These are phyloP conservation scores for Prunus persica DNA, from an alignment of 306 rosid species.

Conservation along the genomic window DNA sequence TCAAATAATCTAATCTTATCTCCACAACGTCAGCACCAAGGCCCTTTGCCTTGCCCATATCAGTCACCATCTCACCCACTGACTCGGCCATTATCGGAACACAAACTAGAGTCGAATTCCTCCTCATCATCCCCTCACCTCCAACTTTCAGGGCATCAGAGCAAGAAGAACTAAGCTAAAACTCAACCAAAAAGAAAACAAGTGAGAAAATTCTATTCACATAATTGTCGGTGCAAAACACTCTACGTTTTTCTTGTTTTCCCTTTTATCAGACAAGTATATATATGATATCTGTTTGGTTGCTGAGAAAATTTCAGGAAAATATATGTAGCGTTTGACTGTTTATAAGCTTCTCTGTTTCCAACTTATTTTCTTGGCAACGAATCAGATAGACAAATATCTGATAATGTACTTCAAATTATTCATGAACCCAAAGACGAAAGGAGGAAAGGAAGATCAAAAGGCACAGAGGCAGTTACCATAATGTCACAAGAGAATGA, in stretches of 20 bases:
- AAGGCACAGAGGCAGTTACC: too few relatives aligned
- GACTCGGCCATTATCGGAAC: conserved; percentile 62
- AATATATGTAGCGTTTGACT: not conserved
- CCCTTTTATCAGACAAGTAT: too few relatives aligned
- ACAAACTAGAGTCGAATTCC: conserved; percentile 50
- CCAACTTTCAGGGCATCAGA: conserved; percentile 22
- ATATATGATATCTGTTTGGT: not conserved
- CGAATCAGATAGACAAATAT: not conserved
- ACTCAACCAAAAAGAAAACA: not conserved
- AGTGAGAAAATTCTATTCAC: not conserved
- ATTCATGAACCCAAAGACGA: too few relatives aligned
- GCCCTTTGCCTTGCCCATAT: conserved; percentile 40
- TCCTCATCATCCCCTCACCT: conserved; percentile 22
- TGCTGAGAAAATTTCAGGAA: not conserved
- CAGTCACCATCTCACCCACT: conserved; percentile 39
- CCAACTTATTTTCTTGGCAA: not conserved
- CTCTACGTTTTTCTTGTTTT: too few relatives aligned
- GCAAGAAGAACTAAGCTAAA: conserved; percentile 38
- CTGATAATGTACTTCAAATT: not conserved
- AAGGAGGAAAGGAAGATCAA: too few relatives aligned
- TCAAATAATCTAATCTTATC: conserved; percentile 61
- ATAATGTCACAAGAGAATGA: too few relatives aligned
- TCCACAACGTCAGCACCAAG: conserved; percentile 68
- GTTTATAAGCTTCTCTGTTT: not conserved
- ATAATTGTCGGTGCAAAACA: too few relatives aligned